Base-by-base conservation (phyloP, 2,329 filamentous ascomycete genomes). In the Ilyonectria mors-panacis region DNA sequence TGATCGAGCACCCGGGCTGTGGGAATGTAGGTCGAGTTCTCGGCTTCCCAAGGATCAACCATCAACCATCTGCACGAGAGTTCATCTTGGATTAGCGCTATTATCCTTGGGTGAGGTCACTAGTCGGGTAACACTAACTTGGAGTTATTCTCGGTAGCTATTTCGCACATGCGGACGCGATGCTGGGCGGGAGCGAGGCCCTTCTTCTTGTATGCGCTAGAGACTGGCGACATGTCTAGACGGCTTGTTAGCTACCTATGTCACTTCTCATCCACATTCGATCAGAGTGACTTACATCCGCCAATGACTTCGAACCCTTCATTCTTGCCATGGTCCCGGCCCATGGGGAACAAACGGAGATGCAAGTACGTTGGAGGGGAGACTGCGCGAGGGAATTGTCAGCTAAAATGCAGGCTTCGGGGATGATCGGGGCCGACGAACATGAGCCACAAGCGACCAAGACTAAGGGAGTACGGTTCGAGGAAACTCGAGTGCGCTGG, bases 1-100 rank as follows among this genome's bases (percentile, higher is more conserved):
- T 98, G 95, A 77, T 97, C 94, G 55, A 98, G 85, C 45, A 97
- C 95, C 74, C 92, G 89, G 44, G 95, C 95, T 1, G 95, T 98
- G 17, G 94, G 94, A 69, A 94, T 91, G 78, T 97, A 98, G 7
- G 72, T 93, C 87, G 76, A 91, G 89, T 82, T 97, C 91, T 75
- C 92, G 39, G 94, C 93, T 85, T 97, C 95, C 92, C 93, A 97
- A 0, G 93, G 90, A 78, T 97, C 94, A 51, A 96, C 93, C 90
- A 94, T 94, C 67, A 97, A 85, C 91, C 78, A 33, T 33, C 30
- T 33, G 26, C 26, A 6, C 26, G 26, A 26, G 26, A 26, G 26
- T 26, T 26, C 26, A 26, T 26, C 26, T 26, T 5, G 26, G 4
- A 6, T 26, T 26, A 26, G 26, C 26, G 26, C 26, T 26, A 26